Evolutionary conservation across 192 early-diverging fungal species (phyloP).

Genomic region (Linnemannia schmuckeri): DNA sequence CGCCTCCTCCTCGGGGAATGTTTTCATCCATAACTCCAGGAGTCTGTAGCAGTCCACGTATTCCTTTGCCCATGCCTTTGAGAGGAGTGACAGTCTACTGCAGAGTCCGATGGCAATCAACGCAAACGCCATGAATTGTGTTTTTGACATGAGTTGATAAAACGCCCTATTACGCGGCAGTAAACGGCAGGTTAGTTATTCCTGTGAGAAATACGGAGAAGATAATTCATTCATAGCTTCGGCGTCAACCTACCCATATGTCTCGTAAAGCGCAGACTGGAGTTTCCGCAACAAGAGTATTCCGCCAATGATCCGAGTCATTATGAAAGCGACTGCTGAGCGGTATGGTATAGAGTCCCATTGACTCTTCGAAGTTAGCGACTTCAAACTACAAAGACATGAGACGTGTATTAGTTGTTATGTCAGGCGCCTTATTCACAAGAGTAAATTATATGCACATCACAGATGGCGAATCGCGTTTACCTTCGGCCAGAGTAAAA

Average conservation of each 20-base stretch:
- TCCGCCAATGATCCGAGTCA: constrained; percentile 39
- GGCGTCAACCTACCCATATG: constrained; percentile 32
- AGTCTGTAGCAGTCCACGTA: constrained; percentile 30
- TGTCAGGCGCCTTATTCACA: background rate
- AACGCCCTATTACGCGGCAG: constrained; percentile 32
- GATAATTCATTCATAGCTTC: background rate
- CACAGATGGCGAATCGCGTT: background rate
- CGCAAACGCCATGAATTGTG: constrained; percentile 63
- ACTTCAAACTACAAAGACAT: constrained; percentile 16
- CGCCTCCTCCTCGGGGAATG: constrained; percentile 26
- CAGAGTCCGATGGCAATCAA: constrained; percentile 46
- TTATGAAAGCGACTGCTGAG: constrained; percentile 38
- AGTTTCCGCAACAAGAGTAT: constrained; percentile 33
- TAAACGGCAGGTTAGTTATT: background rate
- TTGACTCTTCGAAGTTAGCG: constrained; percentile 17
- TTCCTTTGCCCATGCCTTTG: constrained; percentile 45
- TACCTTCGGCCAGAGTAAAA: constrained; percentile 42
- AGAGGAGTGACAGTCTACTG: constrained; percentile 45
- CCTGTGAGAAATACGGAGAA: background rate
- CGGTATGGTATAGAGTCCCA: constrained; percentile 52
- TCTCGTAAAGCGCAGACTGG: constrained; percentile 39
- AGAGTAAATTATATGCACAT: background rate
- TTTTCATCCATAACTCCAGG: constrained; percentile 31
- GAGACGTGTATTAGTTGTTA: background rate
- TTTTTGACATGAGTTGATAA: constrained; percentile 50